Evolutionary conservation across 192 early-diverging fungal species (phyloP), one percentile per base, ranked within the genome.

Genomic region (Jimgerdemannia lactiflua): DNA sequence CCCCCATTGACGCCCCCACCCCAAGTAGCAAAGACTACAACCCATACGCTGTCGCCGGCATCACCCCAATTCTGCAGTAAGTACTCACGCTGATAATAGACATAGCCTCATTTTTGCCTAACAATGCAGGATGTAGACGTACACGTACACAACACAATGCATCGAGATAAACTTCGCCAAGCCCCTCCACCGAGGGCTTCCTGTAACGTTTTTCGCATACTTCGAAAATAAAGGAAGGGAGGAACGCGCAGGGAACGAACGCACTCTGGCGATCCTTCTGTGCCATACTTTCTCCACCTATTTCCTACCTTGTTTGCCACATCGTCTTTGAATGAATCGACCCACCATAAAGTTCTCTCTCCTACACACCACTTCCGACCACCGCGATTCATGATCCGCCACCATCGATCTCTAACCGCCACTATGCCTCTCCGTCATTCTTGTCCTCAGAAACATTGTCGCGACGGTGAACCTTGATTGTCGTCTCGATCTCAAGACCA

Each of bases 391-490:
- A 59, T 59, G 49, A 59, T 59, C 14, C 2, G 6, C 14, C 49
- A 59, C 14, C 14, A 17, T 40, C 4, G 43, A 9, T 68, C 72
- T 65, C 67, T 65, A 43, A 71, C 9, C 29, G 70, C 65, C 72
- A 39, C 66, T 44, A 80, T 43, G 43, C 49, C 40, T 71, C 19
- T 40, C 42, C 3, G 41, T 66, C 59, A 14, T 7, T 18, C 42
- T 77, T 29, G 70, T 29, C 29, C 39, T 76, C 80, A 95, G 94
- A 85, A 99, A 99, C 79, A 97, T 99, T 77, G 98, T 99, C 10
- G 97, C 98, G 39, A 99, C 98, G 18, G 98, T 99, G 78, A 98
- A 99, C 82, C 87, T 99, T 75, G 98, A 98, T 82, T 95, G 94
- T 87, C 92, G 92, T 68, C 90, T 99, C 77, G 98, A 99, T 82